Evolutionary conservation across 495 filamentous ascomycete genomes (phyloP).

Genomic region (Aspergillus funiculosus): DNA sequence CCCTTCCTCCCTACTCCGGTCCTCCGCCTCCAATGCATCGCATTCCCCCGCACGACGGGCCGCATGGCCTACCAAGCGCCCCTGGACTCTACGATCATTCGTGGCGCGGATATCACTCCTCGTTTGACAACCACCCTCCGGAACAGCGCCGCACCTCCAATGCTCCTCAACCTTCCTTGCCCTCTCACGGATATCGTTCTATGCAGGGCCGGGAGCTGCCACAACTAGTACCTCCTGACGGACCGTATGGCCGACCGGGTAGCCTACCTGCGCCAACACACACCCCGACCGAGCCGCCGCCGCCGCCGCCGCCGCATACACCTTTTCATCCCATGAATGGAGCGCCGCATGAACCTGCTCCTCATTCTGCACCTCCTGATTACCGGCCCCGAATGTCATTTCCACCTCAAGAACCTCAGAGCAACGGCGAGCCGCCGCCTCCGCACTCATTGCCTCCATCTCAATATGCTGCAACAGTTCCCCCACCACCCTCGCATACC

Average conservation of each 20-base stretch:
- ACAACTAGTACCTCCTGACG: conserved; percentile 34
- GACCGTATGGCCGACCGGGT: conserved; percentile 33
- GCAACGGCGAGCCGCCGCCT: conserved; percentile 26
- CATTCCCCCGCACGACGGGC: conserved; percentile 30
- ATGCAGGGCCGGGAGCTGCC: conserved; percentile 38
- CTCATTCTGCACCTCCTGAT: conserved; percentile 36
- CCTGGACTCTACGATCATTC: conserved; percentile 30
- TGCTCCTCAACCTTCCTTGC: conserved; percentile 26
- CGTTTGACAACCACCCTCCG: conserved; percentile 28
- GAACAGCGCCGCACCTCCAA: conserved; percentile 33
- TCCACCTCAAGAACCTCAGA: conserved; percentile 25
- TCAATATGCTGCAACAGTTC: conserved; percentile 29
- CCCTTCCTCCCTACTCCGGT: conserved; percentile 15
- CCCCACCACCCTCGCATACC: conserved; percentile 21
- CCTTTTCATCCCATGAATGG: conserved; percentile 35
- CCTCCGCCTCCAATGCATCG: conserved; percentile 29
- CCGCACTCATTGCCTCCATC: conserved; percentile 21
- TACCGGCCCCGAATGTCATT: conserved; percentile 36
- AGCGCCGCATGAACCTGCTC: conserved; percentile 30
- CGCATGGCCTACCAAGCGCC: conserved; percentile 23
- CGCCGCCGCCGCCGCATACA: conserved; percentile 22
- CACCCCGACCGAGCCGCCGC: conserved; percentile 24
- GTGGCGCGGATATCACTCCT: conserved; percentile 33
- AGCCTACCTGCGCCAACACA: conserved; percentile 31
- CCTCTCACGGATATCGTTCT: conserved; percentile 28